These are phyloP conservation scores for Kodamaea hsintzibuensis DNA, from an alignment of 805 yeast species.

Conservation along the genomic window DNA sequence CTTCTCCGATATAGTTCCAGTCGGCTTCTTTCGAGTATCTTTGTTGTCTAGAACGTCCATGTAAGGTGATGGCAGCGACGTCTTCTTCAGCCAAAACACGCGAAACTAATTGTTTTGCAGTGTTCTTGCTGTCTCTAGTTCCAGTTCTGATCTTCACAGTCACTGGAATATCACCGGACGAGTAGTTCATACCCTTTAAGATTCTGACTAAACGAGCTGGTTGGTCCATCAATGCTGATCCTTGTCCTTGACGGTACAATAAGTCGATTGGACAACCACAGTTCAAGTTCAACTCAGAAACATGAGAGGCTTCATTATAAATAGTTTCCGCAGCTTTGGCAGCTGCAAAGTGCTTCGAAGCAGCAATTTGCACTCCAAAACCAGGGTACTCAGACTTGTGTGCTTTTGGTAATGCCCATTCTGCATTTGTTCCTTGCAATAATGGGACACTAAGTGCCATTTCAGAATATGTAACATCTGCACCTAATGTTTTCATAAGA, in stretches of 20 bases:
- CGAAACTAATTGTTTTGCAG: conserved; percentile 77
- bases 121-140: conserved; percentile 76
- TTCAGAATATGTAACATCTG: conserved; percentile 91
- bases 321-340: conserved; percentile 87
- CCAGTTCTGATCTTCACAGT: conserved; percentile 94
- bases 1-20: conserved; percentile 83
- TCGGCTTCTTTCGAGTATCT: conserved; percentile 89
- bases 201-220: conserved; percentile 79
- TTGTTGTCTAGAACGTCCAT: conserved; percentile 96
- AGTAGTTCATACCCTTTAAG: conserved; percentile 83
- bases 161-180: conserved; percentile 87
- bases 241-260: conserved; percentile 92
- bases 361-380: conserved; percentile 91
- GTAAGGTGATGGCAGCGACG: conserved; percentile 88
- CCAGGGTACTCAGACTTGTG: conserved; percentile 81
- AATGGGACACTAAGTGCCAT: conserved; percentile 91
- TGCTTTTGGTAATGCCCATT: conserved; percentile 96
- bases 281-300: conserved; percentile 86
- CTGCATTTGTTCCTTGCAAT: conserved; percentile 86
- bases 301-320: conserved; percentile 53
- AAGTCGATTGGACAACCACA: conserved; percentile 98
- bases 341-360: conserved; percentile 91
- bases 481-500: conserved; percentile 85
- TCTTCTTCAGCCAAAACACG: conserved; percentile 76
- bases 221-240: conserved; percentile 88